These are phyloP conservation scores for Phytopythium kandeliae DNA, from an alignment of 352 stramenopile species.

Conservation along the genomic window DNA sequence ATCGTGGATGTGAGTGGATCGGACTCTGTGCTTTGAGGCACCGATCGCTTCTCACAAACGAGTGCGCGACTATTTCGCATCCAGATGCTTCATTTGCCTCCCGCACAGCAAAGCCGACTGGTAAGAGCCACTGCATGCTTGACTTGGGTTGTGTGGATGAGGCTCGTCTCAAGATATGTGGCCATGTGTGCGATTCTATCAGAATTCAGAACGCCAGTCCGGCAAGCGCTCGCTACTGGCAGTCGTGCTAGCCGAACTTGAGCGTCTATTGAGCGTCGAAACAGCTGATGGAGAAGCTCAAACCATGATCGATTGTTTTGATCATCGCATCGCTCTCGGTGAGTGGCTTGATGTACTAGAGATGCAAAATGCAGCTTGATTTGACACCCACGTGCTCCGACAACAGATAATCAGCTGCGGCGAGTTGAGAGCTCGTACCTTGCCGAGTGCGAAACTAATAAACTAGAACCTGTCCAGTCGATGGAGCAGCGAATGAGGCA, in stretches of 20 bases:
- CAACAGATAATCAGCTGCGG: slow-evolving; percentile 57
- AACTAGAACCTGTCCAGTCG: slow-evolving; percentile 25
- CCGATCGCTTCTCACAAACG: too few relatives aligned
- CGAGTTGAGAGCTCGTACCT: slow-evolving; percentile 61
- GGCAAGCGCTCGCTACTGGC: slow-evolving; percentile 15
- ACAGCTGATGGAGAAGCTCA: slow-evolving; percentile 46
- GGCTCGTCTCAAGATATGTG: not conserved
- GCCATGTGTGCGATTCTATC: not conserved
- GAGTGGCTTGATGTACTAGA: not conserved
- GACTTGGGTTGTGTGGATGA: too few relatives aligned
- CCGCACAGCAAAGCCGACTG: not conserved
- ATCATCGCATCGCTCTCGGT: slow-evolving; percentile 57
- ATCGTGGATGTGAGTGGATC: slow-evolving; percentile 28
- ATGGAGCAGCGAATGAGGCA: slow-evolving; percentile 59
- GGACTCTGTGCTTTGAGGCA: too few relatives aligned
- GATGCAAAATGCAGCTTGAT: too few relatives aligned
- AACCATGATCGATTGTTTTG: slow-evolving; percentile 56
- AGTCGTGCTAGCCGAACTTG: slow-evolving; percentile 37
- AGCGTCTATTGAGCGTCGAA: slow-evolving; percentile 20
- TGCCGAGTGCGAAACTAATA: slow-evolving; percentile 29
- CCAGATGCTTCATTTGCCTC: not conserved
- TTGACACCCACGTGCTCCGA: too few relatives aligned
- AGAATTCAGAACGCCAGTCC: slow-evolving; percentile 16
- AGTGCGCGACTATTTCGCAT: too few relatives aligned
- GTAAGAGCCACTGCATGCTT: not conserved